phyloP scores from a whole-genome alignment of 257 asterid genomes.

The Jaltomata sinuosa region DNA sequence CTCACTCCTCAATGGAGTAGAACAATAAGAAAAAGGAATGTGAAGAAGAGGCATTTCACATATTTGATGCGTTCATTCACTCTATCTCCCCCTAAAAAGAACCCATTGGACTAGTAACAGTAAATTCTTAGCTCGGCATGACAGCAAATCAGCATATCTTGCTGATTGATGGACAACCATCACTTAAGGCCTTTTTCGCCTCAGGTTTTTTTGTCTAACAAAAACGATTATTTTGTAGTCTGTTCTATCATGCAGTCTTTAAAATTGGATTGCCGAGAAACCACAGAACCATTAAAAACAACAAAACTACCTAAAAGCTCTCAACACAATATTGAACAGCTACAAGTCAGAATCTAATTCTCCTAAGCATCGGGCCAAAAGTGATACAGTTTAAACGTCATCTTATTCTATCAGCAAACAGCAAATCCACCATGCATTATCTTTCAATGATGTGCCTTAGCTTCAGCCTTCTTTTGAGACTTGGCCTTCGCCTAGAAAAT shows the following conservation, averaged over 20 bases:
- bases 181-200: background rate
- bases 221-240: background rate
- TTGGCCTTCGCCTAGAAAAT: slow-evolving; percentile 10
- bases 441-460: slow-evolving; percentile 12
- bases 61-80: background rate
- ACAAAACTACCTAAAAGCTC: background rate
- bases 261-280: background rate
- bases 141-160: background rate
- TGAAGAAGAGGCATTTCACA: background rate
- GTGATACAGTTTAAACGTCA: background rate
- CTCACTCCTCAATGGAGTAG: background rate
- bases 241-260: background rate
- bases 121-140: background rate
- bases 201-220: background rate
- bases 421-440: background rate
- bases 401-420: background rate
- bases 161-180: background rate
- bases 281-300: background rate
- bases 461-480: slow-evolving; percentile 9
- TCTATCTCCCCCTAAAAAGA: background rate
- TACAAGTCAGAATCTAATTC: background rate
- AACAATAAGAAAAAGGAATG: background rate
- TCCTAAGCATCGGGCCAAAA: background rate
- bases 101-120: background rate
- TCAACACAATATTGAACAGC: background rate